These are phyloP conservation scores for Umbelopsis isabellina DNA, from an alignment of 192 early-diverging fungal species.

Conservation along the genomic window DNA sequence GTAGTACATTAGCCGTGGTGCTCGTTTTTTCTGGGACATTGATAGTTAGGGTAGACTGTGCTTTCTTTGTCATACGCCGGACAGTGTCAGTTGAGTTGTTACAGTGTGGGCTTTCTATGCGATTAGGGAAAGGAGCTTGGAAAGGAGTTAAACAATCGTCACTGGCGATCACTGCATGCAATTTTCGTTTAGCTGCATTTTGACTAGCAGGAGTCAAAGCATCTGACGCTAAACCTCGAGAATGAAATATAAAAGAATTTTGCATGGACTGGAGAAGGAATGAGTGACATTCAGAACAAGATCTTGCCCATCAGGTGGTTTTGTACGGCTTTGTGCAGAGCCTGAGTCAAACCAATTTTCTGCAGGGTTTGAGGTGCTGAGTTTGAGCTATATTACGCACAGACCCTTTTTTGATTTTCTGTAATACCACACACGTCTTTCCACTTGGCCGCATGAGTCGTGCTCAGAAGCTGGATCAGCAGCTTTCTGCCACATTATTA, in stretches of 20 bases:
- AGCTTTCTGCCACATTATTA: background rate
- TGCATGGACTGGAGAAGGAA: background rate
- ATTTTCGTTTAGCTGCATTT: background rate
- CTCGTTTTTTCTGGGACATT: background rate
- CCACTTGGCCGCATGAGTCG: background rate
- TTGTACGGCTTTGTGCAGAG: background rate
- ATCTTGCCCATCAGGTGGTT: slow-evolving; percentile 1
- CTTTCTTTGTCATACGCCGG: background rate
- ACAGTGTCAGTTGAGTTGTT: background rate
- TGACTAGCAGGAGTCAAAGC: background rate
- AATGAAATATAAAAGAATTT: slow-evolving; percentile 2
- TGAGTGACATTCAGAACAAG: slow-evolving; percentile 20
- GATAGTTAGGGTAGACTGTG: background rate
- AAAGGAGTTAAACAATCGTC: slow-evolving; percentile 13
- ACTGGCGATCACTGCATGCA: background rate
- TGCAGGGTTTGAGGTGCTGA: slow-evolving; percentile 10
- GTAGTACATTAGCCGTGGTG: too few relatives aligned
- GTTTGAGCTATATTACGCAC: slow-evolving; percentile 3
- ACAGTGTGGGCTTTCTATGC: background rate
- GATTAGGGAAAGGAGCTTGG: background rate
- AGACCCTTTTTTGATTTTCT: background rate
- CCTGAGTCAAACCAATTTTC: slow-evolving; percentile 1
- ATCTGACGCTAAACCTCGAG: background rate
- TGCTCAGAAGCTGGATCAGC: background rate
- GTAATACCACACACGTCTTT: background rate